Conservation (phyloP, 306 rosid species). For the Medicago ruthenica region DNA sequence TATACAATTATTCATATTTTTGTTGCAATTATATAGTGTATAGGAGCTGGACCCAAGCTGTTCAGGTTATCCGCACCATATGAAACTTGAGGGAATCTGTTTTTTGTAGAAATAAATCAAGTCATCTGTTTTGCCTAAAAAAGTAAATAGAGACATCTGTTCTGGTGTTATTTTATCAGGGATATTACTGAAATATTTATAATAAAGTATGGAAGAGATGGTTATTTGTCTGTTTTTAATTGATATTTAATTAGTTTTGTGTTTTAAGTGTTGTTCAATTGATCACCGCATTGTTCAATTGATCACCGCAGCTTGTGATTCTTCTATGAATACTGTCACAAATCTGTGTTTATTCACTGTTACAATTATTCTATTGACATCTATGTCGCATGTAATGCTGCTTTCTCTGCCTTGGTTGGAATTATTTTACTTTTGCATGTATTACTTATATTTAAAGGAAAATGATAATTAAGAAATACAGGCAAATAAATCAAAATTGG, state of each 20-base stretch:
- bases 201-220: background rate
- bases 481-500: too few relatives aligned
- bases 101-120: background rate
- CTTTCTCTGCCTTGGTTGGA: too few relatives aligned
- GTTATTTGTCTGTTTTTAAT: background rate
- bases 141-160: background rate
- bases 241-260: background rate
- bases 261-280: background rate
- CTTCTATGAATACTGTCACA: background rate
- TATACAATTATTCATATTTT: background rate
- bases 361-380: too few relatives aligned
- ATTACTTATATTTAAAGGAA: too few relatives aligned
- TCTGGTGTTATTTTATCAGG: background rate
- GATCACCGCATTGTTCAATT: background rate
- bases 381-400: too few relatives aligned
- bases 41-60: background rate
- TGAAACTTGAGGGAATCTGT: background rate
- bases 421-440: too few relatives aligned
- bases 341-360: too few relatives aligned
- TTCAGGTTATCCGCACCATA: background rate
- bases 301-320: background rate
- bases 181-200: too few relatives aligned
- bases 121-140: background rate
- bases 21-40: conserved; percentile 1
- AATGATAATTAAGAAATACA: too few relatives aligned